Base-by-base conservation (phyloP, 106 monocot species). In the Gastrodia elata region DNA sequence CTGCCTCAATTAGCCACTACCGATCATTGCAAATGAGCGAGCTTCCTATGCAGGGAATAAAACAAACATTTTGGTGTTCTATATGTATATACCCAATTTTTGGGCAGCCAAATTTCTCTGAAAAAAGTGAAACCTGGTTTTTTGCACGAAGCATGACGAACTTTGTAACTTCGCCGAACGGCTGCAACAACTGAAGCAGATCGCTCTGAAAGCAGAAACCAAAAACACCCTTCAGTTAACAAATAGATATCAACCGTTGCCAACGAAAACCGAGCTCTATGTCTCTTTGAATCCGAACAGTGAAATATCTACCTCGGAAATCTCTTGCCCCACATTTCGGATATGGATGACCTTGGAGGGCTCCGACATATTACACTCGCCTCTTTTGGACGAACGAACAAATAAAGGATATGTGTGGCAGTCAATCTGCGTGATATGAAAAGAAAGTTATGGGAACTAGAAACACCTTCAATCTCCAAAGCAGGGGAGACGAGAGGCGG, bases 341-440 rank as follows among this genome's bases (percentile, higher is more conserved):
- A 94, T 74, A 55, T 94, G 93, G 59, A 94, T 87, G 22, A 94
- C 93, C 38, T 94, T 94, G 3, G 93, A 94, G 6, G 93, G 79
- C 73, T 94, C 93, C 71, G 87, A 56, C 93, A 94, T 94, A 65
- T 48, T 73, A 34, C 39, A 33, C 40, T 65, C 24, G 25, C 30
- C 61, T 61, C 61, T 61, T 61, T n/a, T n/a, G n/a, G n/a, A n/a
- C n/a, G n/a, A 28, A 32, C 61, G 30, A 8, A 32, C 13, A 32
- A 2, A 30, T 10, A 52, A n/a, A 32, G 8, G 4, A 61, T 13
- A 61, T 28, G 2, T 61, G 13, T 61, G 1, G 2, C 61, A 61
- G 32, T n/a, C n/a, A 61, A 61, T 28, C 61, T 3, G 32, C 61
- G 13, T 13, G 13, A 0, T 28, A 4, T 8, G 61, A 26, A 61